These are phyloP conservation scores for Agapanthus africanus DNA, from an alignment of 106 monocot genomes.

Conservation along the genomic window DNA sequence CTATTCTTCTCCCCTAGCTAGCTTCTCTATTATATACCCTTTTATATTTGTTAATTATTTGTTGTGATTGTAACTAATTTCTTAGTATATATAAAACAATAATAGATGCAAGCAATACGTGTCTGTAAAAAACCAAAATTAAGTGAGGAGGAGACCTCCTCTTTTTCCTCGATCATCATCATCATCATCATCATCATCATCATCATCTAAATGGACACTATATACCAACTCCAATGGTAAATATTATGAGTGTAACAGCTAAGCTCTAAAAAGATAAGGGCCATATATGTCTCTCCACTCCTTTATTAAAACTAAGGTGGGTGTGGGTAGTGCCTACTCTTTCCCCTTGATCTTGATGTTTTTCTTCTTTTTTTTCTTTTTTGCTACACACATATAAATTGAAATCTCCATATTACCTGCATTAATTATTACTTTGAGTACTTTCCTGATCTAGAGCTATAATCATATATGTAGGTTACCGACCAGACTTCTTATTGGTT, in stretches of 20 bases:
- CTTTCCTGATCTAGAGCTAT: slow-evolving; percentile 2
- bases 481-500: slow-evolving; percentile 4
- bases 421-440: background rate
- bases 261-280: slow-evolving; percentile 2
- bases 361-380: slow-evolving; percentile 15
- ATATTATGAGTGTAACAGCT: background rate
- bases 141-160: background rate
- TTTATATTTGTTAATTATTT: background rate
- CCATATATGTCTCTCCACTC: slow-evolving; percentile 5
- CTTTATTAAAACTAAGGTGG: slow-evolving; percentile 23
- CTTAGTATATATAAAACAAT: background rate
- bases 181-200: too few species aligned
- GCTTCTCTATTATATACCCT: background rate
- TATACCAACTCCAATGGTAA: slow-evolving; percentile 10
- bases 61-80: background rate
- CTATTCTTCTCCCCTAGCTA: background rate
- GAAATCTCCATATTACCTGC: background rate
- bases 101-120: background rate
- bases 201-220: background rate
- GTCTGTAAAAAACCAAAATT: background rate
- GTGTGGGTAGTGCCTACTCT: slow-evolving; percentile 12
- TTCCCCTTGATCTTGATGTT: background rate
- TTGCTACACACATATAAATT: slow-evolving; percentile 1
- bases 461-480: background rate
- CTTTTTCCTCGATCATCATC: background rate